A percentile compares a stretch with the other conserved stretches of the same genome.
These are phyloP conservation scores for Quercus cerris DNA, from an alignment of 306 rosid genomes.

Conservation along the genomic window DNA sequence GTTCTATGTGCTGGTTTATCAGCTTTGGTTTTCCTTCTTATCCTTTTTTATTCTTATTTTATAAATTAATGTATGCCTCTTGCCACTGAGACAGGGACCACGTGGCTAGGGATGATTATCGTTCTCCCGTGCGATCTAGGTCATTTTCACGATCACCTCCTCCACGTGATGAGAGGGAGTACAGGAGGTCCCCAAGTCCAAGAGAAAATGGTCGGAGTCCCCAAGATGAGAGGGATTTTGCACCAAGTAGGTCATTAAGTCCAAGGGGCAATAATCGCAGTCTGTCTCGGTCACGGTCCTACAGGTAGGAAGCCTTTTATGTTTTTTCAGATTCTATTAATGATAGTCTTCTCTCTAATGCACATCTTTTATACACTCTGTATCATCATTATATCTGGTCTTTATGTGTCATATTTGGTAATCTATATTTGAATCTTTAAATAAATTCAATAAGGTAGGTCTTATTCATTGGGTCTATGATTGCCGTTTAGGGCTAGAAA, in stretches of 20 bases:
- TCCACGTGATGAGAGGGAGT: constrained; percentile 42
- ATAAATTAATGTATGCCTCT: background rate
- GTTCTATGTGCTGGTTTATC: constrained; percentile 7
- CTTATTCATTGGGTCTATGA: background rate
- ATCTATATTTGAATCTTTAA: background rate
- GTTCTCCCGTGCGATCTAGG: constrained; percentile 63
- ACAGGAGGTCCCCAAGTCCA: constrained; percentile 48
- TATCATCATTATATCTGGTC: background rate
- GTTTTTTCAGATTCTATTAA: constrained; percentile 5
- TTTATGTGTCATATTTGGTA: background rate
- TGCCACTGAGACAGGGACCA: constrained; percentile 46
- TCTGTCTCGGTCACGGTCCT: constrained; percentile 61
- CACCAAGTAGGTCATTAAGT: constrained; percentile 56
- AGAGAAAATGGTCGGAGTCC: constrained; percentile 59
- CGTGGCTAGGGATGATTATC: constrained; percentile 53
- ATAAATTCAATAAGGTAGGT: background rate
- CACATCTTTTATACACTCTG: background rate
- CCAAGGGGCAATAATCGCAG: constrained; percentile 44
- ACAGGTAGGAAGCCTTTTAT: constrained; percentile 43
- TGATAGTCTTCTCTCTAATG: constrained; percentile 2
- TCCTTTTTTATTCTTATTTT: background rate
- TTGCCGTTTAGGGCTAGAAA: background rate
- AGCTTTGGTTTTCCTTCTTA: background rate
- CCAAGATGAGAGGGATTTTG: constrained; percentile 36
- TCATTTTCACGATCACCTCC: constrained; percentile 76